Evolutionary conservation across 208 protist species (phyloP), one percentile per base, ranked within the genome.

Genomic region (Acanthamoeba lenticulata): DNA sequence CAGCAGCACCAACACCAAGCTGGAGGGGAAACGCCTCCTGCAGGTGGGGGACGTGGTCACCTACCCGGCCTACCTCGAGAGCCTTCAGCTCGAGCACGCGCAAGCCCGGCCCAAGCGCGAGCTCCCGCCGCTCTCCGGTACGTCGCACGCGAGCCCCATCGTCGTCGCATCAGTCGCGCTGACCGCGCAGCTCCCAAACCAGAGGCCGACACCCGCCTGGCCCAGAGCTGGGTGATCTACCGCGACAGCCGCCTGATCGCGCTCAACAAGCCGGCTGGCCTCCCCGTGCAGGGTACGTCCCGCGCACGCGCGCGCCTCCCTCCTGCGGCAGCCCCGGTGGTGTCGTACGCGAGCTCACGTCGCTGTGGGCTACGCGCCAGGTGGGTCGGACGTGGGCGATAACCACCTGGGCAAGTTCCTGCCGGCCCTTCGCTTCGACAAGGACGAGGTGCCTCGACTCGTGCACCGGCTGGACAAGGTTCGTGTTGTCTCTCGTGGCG

Each of bases 401-500:
- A 65, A 90, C 32, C 49, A 90, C 45, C 52, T 90, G 45, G 81
- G 49, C 24, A n/a, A 21, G 36, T 90, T 65, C 45, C 81, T 90
- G 21, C 29, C 81, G 7, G 81, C 81, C 24, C 49, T 90, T 24
- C 24, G 62, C 13, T 52, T 40, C 27, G 81, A 90, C 40, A 65
- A 90, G n/a, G 49, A 55, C 21, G 52, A 55, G 4, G 34, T 44
- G 4, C 81, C 81, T 15, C 42, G 81, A 7, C 49, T 90, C 21
- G 81, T 90, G 81, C 81, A 90, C 21, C 81, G 81, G 3, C 44
- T 90, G 6, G 81, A 90, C 27, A 90, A 90, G 72, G 72, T 83
- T 19, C 52, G 52, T 21, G 52, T 2, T 5, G 17, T 60, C 19
- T 34, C n/a, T n/a, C n/a, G n/a, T n/a, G n/a, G n/a, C n/a, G n/a